A percentile compares a stretch with the other conserved stretches of the same genome.
Evolutionary conservation across 2,329 filamentous ascomycete species (phyloP).

Genomic region (Ascochyta lentis): DNA sequence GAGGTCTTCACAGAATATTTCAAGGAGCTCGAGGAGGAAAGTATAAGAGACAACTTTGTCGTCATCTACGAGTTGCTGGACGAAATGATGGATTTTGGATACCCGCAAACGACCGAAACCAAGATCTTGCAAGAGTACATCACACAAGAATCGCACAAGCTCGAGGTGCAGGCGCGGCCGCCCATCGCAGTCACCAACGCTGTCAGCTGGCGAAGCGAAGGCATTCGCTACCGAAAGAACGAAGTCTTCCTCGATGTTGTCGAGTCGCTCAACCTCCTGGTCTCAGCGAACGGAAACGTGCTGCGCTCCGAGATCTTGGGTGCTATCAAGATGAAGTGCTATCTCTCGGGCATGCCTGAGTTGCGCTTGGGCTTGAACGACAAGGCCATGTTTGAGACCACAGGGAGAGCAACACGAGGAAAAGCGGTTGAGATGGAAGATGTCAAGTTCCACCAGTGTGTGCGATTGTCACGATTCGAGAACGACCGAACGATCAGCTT

Average conservation of each 20-base stretch:
- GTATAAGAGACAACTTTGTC: constrained; percentile 98
- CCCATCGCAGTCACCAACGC: constrained; percentile 98
- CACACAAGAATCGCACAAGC: constrained; percentile 98
- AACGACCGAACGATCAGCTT: constrained; percentile 99
- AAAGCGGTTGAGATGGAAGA: constrained; percentile 99
- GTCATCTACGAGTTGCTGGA: constrained; percentile 98
- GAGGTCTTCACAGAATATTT: constrained; percentile 99
- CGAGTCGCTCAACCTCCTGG: constrained; percentile 93
- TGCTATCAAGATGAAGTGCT: constrained; percentile 99
- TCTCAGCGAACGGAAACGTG: constrained; percentile 93
- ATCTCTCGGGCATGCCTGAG: constrained; percentile 97
- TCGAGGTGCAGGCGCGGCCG: constrained; percentile 93
- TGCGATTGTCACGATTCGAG: constrained; percentile 92
- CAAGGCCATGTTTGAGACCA: constrained; percentile 99
- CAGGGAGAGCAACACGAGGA: constrained; percentile 87
- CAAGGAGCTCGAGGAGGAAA: constrained; percentile 98
- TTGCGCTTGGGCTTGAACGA: constrained; percentile 93
- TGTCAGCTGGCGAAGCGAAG: constrained; percentile 96
- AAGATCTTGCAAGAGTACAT: constrained; percentile 99
- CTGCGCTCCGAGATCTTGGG: constrained; percentile 95
- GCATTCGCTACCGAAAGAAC: constrained; percentile 98
- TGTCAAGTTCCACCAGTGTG: constrained; percentile 99
- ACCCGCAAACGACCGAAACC: constrained; percentile 96
- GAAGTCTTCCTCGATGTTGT: constrained; percentile 98
- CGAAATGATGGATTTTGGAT: constrained; percentile 99